phyloP scores from a whole-genome alignment of 306 rosid genomes.

The Sindora glabra region DNA sequence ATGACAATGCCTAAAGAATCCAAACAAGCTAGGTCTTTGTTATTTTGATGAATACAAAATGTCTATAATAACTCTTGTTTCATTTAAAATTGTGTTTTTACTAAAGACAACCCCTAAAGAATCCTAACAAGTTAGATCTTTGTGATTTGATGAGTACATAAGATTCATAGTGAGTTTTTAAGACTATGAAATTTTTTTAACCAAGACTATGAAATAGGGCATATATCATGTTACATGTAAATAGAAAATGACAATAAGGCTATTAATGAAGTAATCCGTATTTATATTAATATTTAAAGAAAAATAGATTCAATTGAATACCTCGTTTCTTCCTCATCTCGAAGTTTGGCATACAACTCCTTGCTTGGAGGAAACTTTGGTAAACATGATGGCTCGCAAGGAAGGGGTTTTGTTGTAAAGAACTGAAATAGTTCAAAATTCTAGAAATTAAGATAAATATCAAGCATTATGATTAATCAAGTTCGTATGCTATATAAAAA shows the following conservation, averaged over 20 bases:
- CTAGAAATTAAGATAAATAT: background rate
- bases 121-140: no score
- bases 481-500: background rate
- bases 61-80: no score
- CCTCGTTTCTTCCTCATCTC: constrained; percentile 60
- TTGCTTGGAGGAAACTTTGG: constrained; percentile 85
- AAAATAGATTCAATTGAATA: constrained; percentile 14
- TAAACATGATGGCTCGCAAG: constrained; percentile 78
- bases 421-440: constrained; percentile 49
- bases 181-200: background rate
- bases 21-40: no score
- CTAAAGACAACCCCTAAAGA: no score
- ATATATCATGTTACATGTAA: background rate
- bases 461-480: background rate
- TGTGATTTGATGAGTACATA: background rate
- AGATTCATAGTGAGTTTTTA: no score
- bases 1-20: no score
- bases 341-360: constrained; percentile 67
- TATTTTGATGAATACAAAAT: no score
- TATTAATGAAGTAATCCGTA: background rate
- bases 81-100: no score
- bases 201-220: background rate
- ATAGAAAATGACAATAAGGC: background rate
- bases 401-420: constrained; percentile 62
- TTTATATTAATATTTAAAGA: background rate